phyloP scores from a whole-genome alignment of 2,329 filamentous ascomycete genomes.

The Dactylellina drechsleri region DNA sequence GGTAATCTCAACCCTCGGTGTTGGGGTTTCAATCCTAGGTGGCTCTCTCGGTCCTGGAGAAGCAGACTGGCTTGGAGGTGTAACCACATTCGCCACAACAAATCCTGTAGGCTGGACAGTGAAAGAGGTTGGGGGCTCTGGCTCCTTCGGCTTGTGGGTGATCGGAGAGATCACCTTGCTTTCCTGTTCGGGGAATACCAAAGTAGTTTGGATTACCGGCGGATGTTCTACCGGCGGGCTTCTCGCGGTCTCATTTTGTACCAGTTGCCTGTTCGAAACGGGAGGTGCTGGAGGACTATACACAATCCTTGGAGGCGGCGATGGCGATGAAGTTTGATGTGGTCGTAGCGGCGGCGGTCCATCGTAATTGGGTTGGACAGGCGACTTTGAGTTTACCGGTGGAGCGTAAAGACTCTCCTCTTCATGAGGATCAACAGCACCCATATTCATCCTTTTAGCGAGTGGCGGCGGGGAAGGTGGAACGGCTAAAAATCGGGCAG shows the following conservation, averaged over 20 bases:
- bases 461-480: constrained; percentile 47
- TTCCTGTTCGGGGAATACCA: constrained; percentile 34
- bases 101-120: constrained; percentile 21
- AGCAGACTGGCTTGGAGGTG: constrained; percentile 2
- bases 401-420: constrained; percentile 47
- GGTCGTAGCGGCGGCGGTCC: constrained; percentile 32
- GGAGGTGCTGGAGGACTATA: constrained; percentile 26
- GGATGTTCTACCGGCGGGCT: not conserved
- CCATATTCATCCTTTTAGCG: constrained; percentile 3
- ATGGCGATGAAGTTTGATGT: constrained; percentile 48
- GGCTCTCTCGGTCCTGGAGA: constrained; percentile 5
- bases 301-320: constrained; percentile 35
- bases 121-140: constrained; percentile 20
- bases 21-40: not conserved
- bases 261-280: constrained; percentile 2
- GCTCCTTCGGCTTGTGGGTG: constrained; percentile 7
- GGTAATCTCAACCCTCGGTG: constrained; percentile 44
- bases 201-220: constrained; percentile 2
- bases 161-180: constrained; percentile 37
- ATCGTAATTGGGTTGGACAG: constrained; percentile 19
- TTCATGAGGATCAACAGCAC: constrained; percentile 10
- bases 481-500: constrained; percentile 40
- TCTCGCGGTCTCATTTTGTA: constrained; percentile 9
- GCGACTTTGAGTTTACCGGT: constrained; percentile 18
- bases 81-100: constrained; percentile 26